Percentiles rank a stretch among this genome's conserved stretches.
phyloP scores from a whole-genome alignment of 768 basidiomycete genomes.

The Russula foetens region DNA sequence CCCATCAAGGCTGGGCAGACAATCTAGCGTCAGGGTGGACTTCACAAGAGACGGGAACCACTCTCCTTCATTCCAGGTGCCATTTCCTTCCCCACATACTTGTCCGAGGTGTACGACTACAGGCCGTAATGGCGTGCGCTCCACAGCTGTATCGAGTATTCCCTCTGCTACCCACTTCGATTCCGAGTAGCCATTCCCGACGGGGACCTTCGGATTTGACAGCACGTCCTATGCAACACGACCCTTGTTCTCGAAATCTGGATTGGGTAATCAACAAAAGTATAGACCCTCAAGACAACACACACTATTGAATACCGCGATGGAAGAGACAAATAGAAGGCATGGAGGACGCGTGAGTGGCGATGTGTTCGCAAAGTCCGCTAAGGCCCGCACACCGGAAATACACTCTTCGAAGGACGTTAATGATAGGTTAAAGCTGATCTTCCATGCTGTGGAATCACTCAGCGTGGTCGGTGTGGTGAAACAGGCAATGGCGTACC shows the following conservation, averaged over 20 bases:
- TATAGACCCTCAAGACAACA: background rate
- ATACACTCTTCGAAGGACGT: constrained; percentile 22
- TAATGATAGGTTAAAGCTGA: constrained; percentile 22
- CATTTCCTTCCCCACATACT: constrained; percentile 24
- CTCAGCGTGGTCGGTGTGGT: background rate
- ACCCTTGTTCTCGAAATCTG: constrained; percentile 22
- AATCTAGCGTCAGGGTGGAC: constrained; percentile 18
- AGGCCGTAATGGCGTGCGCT: constrained; percentile 13
- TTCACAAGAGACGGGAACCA: constrained; percentile 24
- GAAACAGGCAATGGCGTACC: constrained; percentile 2
- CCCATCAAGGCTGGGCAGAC: constrained; percentile 20
- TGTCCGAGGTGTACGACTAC: constrained; percentile 24
- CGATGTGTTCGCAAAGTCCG: constrained; percentile 21
- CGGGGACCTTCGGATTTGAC: constrained; percentile 10
- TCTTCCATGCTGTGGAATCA: constrained; percentile 19
- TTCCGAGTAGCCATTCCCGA: constrained; percentile 23
- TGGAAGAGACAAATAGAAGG: constrained; percentile 23
- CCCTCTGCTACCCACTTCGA: constrained; percentile 23
- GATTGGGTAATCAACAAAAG: background rate
- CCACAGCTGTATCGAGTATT: constrained; percentile 21
- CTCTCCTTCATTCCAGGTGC: constrained; percentile 24
- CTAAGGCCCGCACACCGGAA: constrained; percentile 17
- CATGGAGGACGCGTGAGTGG: constrained; percentile 14
- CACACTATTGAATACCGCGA: constrained; percentile 21
- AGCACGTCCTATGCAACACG: constrained; percentile 15